Evolutionary conservation across 148 eudicot genomes (phyloP), one percentile per base, ranked within the genome.

Genomic region (Fagopyrum tataricum): DNA sequence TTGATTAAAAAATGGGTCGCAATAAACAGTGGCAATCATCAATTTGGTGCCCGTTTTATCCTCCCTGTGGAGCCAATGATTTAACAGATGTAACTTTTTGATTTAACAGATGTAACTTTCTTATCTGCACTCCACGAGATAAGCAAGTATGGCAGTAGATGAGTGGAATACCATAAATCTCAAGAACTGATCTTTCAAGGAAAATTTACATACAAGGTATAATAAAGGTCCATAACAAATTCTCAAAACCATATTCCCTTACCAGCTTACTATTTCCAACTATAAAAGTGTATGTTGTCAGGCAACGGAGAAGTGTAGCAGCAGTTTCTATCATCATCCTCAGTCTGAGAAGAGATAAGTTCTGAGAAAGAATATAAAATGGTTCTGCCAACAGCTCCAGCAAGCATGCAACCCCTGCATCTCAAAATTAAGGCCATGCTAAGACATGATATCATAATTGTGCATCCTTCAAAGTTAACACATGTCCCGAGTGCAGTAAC

Each of bases 321-420:
- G 78, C 82, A 87, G 90, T 83, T 89, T 96, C 99, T 72, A 87
- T 90, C 68, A 86, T 76, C 81, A 96, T 82, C 49, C 97, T 88
- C 76, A 96, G 80, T 82, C 82, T 90, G 81, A 96, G 97, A 74
- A 90, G 92, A 73, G 92, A 85, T 84, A 90, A 72, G 78, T 87
- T 90, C 79, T 96, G 99, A 52, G 97, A 87, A 79, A 96, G 90
- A 73, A 96, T 92, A 79, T 92, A 92, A 62, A 96, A 75, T 53
- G 97, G 99, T 76, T 96, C 97, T 13, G 97, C 96, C 85, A 92
- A 66, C 47, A 96, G 95, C 87, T 92, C 99, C 80, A 92, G 75
- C 51, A 87, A 76, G 84, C 99, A 96, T 41, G 97, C 96, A 79
- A 90, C 82, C 55, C 96, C 99, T 96, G 89, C 77, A 80, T 76